Percentiles rank a stretch among this genome's conserved stretches.
phyloP scores from a whole-genome alignment of 2,329 filamentous ascomycete species.

The Neofusicoccum ribis region DNA sequence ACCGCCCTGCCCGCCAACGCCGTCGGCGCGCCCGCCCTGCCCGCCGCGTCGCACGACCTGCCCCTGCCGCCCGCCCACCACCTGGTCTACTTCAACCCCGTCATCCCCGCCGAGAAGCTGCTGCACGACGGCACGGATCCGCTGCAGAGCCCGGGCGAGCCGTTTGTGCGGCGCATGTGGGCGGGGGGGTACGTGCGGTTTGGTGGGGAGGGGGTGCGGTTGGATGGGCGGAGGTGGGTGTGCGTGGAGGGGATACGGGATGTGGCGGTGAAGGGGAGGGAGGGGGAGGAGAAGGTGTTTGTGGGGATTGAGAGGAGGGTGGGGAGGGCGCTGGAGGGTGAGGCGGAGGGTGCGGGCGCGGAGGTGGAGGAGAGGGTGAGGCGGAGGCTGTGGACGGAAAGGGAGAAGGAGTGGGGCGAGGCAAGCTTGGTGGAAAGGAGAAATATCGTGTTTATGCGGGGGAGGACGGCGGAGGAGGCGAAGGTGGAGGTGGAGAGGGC shows the following conservation, averaged over 20 bases:
- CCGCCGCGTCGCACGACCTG: background rate
- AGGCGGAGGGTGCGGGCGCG: conserved; percentile 29
- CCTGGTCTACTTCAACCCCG: conserved; percentile 82
- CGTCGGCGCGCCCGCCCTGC: conserved; percentile 9
- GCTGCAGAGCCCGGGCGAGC: conserved; percentile 70
- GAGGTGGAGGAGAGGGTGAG: conserved; percentile 32
- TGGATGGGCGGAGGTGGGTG: conserved; percentile 29
- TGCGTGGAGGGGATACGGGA: conserved; percentile 51
- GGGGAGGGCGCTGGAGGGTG: conserved; percentile 25
- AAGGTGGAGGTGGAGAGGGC: conserved; percentile 30
- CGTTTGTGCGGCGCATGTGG: conserved; percentile 82
- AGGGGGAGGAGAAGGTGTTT: conserved; percentile 58
- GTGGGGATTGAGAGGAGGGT: conserved; percentile 60
- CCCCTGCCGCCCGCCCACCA: conserved; percentile 70
- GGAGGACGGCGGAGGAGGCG: conserved; percentile 43
- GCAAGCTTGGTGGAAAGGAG: conserved; percentile 58
- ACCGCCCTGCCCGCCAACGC: background rate
- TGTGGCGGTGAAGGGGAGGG: conserved; percentile 51
- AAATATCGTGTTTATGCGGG: conserved; percentile 64
- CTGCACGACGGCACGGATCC: conserved; percentile 83
- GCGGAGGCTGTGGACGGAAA: conserved; percentile 43
- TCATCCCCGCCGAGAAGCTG: conserved; percentile 61
- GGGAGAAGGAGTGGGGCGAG: conserved; percentile 44
- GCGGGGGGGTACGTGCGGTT: conserved; percentile 74
- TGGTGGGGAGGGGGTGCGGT: conserved; percentile 12